Conservation (phyloP, 2,329 filamentous ascomycete species). For the Botryotinia convoluta region DNA sequence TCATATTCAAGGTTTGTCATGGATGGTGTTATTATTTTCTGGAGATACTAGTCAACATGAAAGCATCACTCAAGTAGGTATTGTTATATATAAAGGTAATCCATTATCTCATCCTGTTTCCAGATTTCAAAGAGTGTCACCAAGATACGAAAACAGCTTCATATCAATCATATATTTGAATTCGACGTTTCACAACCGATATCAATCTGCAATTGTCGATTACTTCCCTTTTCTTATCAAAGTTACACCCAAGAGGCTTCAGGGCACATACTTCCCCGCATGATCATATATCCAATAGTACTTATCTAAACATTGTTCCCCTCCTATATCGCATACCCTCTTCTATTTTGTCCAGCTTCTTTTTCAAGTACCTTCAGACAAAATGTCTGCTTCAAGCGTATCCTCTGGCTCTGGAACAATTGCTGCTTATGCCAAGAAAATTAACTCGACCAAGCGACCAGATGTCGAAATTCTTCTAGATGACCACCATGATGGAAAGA, state of each 20-base stretch:
- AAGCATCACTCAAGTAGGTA: background rate
- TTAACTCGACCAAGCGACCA: constrained; percentile 25
- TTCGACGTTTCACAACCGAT: constrained; percentile 7
- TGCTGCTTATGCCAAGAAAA: constrained; percentile 32
- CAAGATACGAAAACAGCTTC: background rate
- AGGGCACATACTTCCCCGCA: constrained; percentile 18
- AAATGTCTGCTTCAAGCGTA: constrained; percentile 29
- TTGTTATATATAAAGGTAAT: constrained; percentile 4
- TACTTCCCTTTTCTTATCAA: background rate
- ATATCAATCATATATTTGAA: background rate
- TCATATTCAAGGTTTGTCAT: constrained; percentile 4
- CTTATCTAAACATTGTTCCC: background rate
- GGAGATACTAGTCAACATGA: background rate
- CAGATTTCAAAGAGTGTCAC: background rate
- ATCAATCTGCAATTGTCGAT: constrained; percentile 20
- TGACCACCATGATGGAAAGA: constrained; percentile 31
- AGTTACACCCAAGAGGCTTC: constrained; percentile 2
- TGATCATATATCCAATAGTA: constrained; percentile 7
- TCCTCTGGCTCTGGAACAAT: constrained; percentile 31
- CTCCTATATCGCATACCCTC: constrained; percentile 1
- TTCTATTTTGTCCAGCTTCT: constrained; percentile 13
- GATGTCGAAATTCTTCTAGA: constrained; percentile 36
- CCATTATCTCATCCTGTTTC: background rate
- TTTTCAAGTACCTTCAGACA: constrained; percentile 11
- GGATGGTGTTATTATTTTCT: background rate